Percentiles rank a stretch among this genome's conserved stretches.
Conservation (phyloP, 2,329 filamentous ascomycete genomes). For the Tricladium varicosporioides region DNA sequence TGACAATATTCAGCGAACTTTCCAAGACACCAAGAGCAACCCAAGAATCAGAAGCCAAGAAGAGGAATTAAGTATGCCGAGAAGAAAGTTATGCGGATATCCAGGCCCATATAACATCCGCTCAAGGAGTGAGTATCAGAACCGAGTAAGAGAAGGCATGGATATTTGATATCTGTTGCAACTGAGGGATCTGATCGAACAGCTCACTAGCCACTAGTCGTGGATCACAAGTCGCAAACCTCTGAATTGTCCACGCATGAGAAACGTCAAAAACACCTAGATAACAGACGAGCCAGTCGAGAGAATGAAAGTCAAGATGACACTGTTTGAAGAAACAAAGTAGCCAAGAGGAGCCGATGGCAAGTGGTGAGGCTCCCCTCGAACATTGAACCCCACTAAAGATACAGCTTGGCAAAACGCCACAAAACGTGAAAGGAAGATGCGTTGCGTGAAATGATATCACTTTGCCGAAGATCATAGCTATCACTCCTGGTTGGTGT, state of each 20-base stretch:
- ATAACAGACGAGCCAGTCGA: background rate
- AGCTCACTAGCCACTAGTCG: background rate
- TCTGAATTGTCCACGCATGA: background rate
- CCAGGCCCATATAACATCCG: background rate
- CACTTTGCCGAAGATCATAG: background rate
- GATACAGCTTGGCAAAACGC: slow-evolving; percentile 1
- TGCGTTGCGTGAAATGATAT: background rate
- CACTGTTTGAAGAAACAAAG: background rate
- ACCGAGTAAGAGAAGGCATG: background rate
- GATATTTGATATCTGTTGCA: background rate
- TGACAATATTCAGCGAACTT: background rate
- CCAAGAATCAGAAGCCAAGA: background rate
- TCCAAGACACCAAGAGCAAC: background rate
- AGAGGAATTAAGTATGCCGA: background rate
- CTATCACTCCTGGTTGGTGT: background rate
- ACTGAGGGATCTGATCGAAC: background rate
- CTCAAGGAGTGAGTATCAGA: background rate
- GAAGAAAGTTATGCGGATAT: background rate
- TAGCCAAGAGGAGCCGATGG: background rate
- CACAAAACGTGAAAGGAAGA: background rate
- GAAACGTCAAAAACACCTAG: background rate
- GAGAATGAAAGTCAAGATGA: background rate
- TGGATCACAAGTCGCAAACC: background rate
- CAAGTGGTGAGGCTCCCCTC: slow-evolving; percentile 8
- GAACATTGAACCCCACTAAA: slow-evolving; percentile 6